Base-by-base conservation (phyloP, 352 stramenopile genomes). In the Phytopythium mirpurense region DNA sequence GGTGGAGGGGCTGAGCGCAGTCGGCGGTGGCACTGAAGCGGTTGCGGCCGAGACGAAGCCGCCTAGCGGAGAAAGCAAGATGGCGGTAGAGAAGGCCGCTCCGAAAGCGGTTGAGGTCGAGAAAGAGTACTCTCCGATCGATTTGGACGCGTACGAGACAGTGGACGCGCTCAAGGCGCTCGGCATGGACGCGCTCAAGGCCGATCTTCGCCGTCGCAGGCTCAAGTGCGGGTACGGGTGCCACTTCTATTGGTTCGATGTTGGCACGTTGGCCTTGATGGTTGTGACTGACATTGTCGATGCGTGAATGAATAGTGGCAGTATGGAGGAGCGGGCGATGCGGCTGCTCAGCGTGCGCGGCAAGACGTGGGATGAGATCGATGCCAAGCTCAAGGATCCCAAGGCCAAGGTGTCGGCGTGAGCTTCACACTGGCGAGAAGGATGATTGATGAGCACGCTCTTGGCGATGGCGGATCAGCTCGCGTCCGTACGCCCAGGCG, bases 141-240 rank as follows among this genome's bases (percentile, higher is more conserved):
- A 92, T 26, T 41, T 93, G 43, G 68, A 70, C 40, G 49, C 62
- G 9, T 94, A 80, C 60, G 78, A 74, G 27, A 74, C 66, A 14
- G 58, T 72, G 6, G 68, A 77, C 8, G 77, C 78, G n/a, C 74
- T 98, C 45, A 77, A 96, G 49, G 73, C 67, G 5, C 67, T 98
- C 6, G 93, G 94, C 15, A 71, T 96, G 27, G 93, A 98, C 48
- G 61, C 57, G 12, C 67, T 99, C 15, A 99, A 99, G 71, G 65
- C 78, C 16, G 90, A 98, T 56, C 75, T 99, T 7, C 73, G 85
- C 64, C 74, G 74, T 35, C 83, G 98, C 29, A 85, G 88, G 14
- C 77, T 99, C 26, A 99, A 99, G 70, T 99, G 95, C 82, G 96
- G 97, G 83, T 94, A 84, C 31, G 76, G 72, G 53, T 11, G 5